Evolutionary conservation across 805 yeast species (phyloP).

Genomic region (Lachancea sp.): DNA sequence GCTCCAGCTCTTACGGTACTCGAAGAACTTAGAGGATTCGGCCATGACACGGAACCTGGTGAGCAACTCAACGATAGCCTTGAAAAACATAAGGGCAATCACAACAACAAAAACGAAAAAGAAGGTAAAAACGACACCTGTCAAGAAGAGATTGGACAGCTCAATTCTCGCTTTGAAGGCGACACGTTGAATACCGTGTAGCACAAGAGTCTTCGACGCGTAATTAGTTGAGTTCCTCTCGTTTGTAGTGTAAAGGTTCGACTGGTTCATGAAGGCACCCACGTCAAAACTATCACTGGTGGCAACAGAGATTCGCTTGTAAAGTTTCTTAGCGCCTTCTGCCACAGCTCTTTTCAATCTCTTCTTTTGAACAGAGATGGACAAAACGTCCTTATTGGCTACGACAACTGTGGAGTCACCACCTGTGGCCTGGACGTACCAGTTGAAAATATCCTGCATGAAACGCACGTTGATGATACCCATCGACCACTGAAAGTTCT

Average conservation of each 20-base stretch:
- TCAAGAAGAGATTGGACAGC: slow-evolving; percentile 76
- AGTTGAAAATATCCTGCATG: slow-evolving; percentile 77
- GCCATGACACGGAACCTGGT: slow-evolving; percentile 54
- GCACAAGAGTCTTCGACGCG: slow-evolving; percentile 63
- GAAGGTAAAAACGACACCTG: slow-evolving; percentile 77
- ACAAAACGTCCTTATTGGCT: slow-evolving; percentile 53
- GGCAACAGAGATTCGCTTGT: slow-evolving; percentile 35
- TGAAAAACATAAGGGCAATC: slow-evolving; percentile 53
- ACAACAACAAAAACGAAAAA: slow-evolving; percentile 63
- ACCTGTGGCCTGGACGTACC: slow-evolving; percentile 96
- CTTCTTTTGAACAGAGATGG: slow-evolving; percentile 79
- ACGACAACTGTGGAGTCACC: slow-evolving; percentile 77
- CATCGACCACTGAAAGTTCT: slow-evolving; percentile 93
- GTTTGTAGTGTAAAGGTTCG: slow-evolving; percentile 56
- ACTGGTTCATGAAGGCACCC: slow-evolving; percentile 45
- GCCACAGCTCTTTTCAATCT: slow-evolving; percentile 12
- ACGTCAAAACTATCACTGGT: slow-evolving; percentile 37
- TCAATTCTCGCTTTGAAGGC: slow-evolving; percentile 81
- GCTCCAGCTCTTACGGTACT: slow-evolving; percentile 78
- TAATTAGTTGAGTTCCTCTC: slow-evolving; percentile 55
- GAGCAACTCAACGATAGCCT: slow-evolving; percentile 58
- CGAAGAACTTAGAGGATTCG: slow-evolving; percentile 53
- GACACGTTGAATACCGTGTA: slow-evolving; percentile 90
- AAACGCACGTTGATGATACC: slow-evolving; percentile 75
- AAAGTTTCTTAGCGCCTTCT: slow-evolving; percentile 13